Evolutionary conservation across 2,329 filamentous ascomycete genomes (phyloP).

Genomic region (Coniochaeta prunicola): DNA sequence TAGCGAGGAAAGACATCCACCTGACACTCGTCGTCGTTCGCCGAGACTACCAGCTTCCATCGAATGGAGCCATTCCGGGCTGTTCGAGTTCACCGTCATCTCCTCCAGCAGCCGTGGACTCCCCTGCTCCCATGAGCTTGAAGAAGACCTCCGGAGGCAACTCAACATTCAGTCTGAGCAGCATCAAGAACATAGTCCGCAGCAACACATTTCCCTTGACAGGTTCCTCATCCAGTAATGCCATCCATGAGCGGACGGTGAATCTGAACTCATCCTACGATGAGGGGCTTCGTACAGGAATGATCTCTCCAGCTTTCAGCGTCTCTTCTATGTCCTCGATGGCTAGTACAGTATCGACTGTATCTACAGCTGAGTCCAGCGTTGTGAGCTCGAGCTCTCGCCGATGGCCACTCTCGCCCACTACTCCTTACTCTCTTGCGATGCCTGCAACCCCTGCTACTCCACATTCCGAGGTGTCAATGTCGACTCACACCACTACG

Average conservation of each 20-base stretch:
- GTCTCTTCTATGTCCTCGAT: conserved; percentile 20
- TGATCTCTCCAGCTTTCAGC: conserved; percentile 24
- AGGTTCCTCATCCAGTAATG: neutral
- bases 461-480: conserved; percentile 23
- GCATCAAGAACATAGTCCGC: conserved; percentile 32
- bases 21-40: conserved; percentile 52
- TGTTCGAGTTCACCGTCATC: neutral
- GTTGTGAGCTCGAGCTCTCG: conserved; percentile 13
- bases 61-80: conserved; percentile 4
- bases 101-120: neutral
- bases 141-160: neutral
- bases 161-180: conserved; percentile 18
- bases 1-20: conserved; percentile 47
- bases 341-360: conserved; percentile 13
- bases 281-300: conserved; percentile 16
- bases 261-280: conserved; percentile 7
- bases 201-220: conserved; percentile 4
- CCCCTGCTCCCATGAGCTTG: neutral
- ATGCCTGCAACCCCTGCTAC: conserved; percentile 41
- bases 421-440: conserved; percentile 30
- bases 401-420: conserved; percentile 23
- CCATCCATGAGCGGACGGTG: conserved; percentile 16
- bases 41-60: conserved; percentile 47
- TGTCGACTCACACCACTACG: conserved; percentile 21
- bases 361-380: conserved; percentile 12